Evolutionary conservation across 331 rosid genomes (phyloP).

Genomic region (Prunus yedoensis): DNA sequence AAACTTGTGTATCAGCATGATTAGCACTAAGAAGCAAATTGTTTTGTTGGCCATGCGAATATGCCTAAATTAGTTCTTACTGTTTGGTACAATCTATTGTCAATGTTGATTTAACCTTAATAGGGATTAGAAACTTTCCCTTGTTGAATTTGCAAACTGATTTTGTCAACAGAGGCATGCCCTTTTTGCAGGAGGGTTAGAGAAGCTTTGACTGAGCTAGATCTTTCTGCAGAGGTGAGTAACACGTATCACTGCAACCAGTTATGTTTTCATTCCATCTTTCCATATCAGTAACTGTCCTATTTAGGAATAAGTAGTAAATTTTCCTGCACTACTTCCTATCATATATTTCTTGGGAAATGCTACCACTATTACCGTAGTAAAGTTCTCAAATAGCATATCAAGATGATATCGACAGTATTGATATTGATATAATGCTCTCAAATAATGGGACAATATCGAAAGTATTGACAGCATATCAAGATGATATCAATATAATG

Average conservation of each 20-base stretch:
- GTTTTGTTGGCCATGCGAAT: background rate
- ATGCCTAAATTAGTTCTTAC: background rate
- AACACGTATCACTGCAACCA: slow-evolving; percentile 16
- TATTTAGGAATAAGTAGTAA: no score
- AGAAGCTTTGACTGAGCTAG: slow-evolving; percentile 90
- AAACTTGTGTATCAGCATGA: slow-evolving; percentile 11
- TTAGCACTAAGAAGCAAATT: background rate
- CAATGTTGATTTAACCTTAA: slow-evolving; percentile 10
- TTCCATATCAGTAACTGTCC: no score
- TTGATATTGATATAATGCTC: no score
- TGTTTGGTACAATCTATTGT: background rate
- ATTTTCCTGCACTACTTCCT: no score
- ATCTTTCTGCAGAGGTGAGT: slow-evolving; percentile 80
- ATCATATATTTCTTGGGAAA: no score
- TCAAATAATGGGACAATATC: no score
- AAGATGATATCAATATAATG: no score
- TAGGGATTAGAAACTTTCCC: slow-evolving; percentile 14
- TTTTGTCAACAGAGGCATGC: slow-evolving; percentile 85
- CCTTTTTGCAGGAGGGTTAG: slow-evolving; percentile 98
- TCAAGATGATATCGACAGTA: no score
- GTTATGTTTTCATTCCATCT: background rate
- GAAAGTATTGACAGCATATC: no score
- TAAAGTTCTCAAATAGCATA: no score
- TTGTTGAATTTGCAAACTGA: slow-evolving; percentile 27
- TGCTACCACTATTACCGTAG: no score